Evolutionary conservation across 139 green algal genomes (phyloP).

Genomic region (Chlorella sp.): DNA sequence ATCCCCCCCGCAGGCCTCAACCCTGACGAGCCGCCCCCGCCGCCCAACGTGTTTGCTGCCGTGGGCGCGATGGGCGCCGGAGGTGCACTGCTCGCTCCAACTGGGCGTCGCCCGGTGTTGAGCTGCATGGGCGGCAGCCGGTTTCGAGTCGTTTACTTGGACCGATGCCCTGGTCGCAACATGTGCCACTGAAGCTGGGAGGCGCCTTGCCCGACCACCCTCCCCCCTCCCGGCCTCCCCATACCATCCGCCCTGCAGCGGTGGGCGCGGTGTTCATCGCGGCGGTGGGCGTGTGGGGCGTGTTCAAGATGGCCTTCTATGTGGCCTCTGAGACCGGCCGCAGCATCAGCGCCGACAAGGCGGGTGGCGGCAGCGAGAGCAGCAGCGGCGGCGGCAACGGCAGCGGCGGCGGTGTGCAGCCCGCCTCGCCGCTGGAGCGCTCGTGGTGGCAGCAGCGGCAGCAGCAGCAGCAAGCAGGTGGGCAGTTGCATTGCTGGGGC

Average conservation of each 20-base stretch:
- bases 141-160: too few relatives aligned
- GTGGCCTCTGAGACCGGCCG: conserved; percentile 48
- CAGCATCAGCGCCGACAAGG: conserved; percentile 27
- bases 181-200: too few relatives aligned
- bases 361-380: background rate
- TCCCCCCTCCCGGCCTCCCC: too few relatives aligned
- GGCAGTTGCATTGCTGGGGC: background rate
- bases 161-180: too few relatives aligned
- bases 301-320: conserved; percentile 61
- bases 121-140: too few relatives aligned
- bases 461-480: background rate
- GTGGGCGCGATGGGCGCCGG: conserved; percentile 57
- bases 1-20: background rate
- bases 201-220: too few relatives aligned
- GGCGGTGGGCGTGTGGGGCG: conserved; percentile 54
- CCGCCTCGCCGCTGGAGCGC: conserved; percentile 13
- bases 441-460: background rate
- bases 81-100: conserved; percentile 42
- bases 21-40: conserved; percentile 32
- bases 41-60: conserved; percentile 48
- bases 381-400: background rate
- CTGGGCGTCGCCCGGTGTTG: too few relatives aligned
- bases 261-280: conserved; percentile 53
- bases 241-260: conserved; percentile 48
- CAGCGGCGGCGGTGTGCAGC: background rate